A percentile compares a stretch with the other conserved stretches of the same genome.
Conservation (phyloP, 2,329 filamentous ascomycete genomes). For the Fusarium pseudograminearum region DNA sequence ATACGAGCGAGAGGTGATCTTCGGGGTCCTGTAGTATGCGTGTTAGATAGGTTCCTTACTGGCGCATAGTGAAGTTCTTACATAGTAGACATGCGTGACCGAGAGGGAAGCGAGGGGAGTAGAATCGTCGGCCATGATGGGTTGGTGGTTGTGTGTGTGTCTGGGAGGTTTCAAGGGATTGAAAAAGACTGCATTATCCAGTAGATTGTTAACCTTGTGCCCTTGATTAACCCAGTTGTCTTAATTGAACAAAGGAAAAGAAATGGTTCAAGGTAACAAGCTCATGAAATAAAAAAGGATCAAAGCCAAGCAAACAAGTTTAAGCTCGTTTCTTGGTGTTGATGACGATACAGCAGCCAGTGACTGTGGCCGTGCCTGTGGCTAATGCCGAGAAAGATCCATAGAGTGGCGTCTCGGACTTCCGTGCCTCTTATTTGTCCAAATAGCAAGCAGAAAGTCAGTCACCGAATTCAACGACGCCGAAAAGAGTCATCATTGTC, state of each 20-base stretch:
- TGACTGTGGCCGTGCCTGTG: constrained; percentile 23
- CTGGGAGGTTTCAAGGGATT: constrained; percentile 6
- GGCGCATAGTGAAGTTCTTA: constrained; percentile 58
- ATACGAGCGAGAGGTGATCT: constrained; percentile 86
- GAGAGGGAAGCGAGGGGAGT: constrained; percentile 87
- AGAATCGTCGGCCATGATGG: constrained; percentile 47
- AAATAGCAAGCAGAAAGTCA: constrained; percentile 8
- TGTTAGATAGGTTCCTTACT: constrained; percentile 2
- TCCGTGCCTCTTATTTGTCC: constrained; percentile 24
- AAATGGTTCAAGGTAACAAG: not conserved
- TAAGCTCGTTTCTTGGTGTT: constrained; percentile 15
- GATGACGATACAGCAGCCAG: constrained; percentile 23
- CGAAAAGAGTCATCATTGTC: constrained; percentile 39
- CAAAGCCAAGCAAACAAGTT: constrained; percentile 5
- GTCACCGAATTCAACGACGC: constrained; percentile 32
- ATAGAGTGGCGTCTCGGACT: constrained; percentile 25
- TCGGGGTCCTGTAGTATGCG: constrained; percentile 78
- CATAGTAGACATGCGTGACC: constrained; percentile 96
- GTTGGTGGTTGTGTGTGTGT: not conserved
- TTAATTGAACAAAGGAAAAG: not conserved
- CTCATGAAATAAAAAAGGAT: not conserved
- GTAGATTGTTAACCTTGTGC: not conserved
- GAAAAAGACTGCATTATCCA: constrained; percentile 21
- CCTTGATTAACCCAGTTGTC: not conserved
- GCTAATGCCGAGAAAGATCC: constrained; percentile 1